Base-by-base conservation (phyloP, 2,329 filamentous ascomycete genomes). In the Cladophialophora bantiana region DNA sequence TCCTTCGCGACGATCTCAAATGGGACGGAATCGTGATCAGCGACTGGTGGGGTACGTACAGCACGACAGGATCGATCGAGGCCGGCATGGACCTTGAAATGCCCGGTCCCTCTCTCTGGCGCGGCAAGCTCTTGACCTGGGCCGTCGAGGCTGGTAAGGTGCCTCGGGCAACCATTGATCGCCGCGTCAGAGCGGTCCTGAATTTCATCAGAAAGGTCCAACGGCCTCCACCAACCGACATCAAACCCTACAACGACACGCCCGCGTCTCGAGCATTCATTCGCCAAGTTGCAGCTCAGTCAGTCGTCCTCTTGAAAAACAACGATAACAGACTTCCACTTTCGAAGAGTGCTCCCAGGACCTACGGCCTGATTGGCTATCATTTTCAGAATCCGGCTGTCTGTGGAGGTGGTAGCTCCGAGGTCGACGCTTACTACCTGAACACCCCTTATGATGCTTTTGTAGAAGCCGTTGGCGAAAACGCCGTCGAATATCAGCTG, bases 231-330 rank as follows among this genome's bases (percentile, higher is more conserved):
- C 50, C 50, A 18, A 18, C 26, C 50, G 15, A 3, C 35, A 79
- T 82, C 0, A 86, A 89, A 75, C 7, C 35, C 40, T 7, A 57
- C 0, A 79, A 82, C 4, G 81, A 92, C 73, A 89, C 85, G 0
- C 82, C 84, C 0, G 84, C 89, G 75, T 86, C 87, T 48, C 84
- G 88, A 4, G 83, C 82, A n/a, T 80, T 93, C 55, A 83, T 92
- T 26, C 83, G 90, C n/a, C 83, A 84, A 64, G 83, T 90, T 34
- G 90, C 88, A 26, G 85, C 86, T 4, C 89, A 92, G 74, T 87
- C 87, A 4, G 88, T 91, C 6, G 89, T 93, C 1, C 81, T 93
- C 12, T 80, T 93, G 50, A 92, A 93, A 79, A 94, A 94, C 70
- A 84, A 91, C 12, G 83, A 84, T 42, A 80, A 80, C 9, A 75